A percentile compares a stretch with the other conserved stretches of the same genome.
Conservation (phyloP, 768 basidiomycete genomes). For the Boletus bicolor region DNA sequence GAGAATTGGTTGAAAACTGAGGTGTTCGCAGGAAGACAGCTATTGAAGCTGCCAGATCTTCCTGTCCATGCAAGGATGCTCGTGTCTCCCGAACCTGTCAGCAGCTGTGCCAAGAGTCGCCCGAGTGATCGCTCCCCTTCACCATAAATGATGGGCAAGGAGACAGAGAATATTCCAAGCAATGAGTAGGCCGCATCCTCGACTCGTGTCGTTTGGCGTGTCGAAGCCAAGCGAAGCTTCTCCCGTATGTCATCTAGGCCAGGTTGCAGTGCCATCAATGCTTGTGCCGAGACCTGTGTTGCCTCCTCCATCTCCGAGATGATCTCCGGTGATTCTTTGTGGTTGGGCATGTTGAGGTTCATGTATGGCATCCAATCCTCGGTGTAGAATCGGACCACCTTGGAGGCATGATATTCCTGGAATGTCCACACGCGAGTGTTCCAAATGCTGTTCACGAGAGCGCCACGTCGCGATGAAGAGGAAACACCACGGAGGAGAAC, state of each 20-base stretch:
- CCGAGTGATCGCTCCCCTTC: no score
- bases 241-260: not conserved
- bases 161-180: no score
- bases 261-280: not conserved
- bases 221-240: not conserved
- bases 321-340: no score
- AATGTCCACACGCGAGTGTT: constrained; percentile 5
- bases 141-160: no score
- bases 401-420: constrained; percentile 6
- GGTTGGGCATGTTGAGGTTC: no score
- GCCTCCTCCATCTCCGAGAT: not conserved
- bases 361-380: no score
- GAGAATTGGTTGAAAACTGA: not conserved
- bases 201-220: not conserved
- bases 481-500: constrained; percentile 2
- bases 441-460: constrained; percentile 1
- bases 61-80: not conserved
- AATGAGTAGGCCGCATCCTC: not conserved
- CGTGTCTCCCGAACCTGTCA: not conserved
- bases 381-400: not conserved
- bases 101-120: not conserved
- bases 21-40: not conserved
- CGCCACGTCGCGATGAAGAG: not conserved
- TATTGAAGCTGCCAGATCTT: constrained; percentile 3
- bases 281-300: not conserved